phyloP scores from a whole-genome alignment of 352 stramenopile genomes.

The Globisporangium cederbergense region DNA sequence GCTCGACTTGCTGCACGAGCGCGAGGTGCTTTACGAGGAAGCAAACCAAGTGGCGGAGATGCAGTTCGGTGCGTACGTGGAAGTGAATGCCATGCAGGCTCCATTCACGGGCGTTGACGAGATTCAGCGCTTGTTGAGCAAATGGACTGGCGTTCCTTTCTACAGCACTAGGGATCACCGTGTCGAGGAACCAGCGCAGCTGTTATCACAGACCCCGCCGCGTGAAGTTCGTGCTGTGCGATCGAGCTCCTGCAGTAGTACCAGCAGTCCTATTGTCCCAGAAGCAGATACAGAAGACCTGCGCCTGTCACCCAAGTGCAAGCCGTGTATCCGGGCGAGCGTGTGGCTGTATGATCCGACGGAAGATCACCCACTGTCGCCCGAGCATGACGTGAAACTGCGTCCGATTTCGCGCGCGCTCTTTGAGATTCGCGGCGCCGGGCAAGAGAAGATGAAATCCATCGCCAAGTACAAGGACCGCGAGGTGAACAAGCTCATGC shows the following conservation, averaged over 20 bases:
- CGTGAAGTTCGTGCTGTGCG: background rate
- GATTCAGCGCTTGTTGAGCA: conserved; percentile 18
- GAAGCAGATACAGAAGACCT: background rate
- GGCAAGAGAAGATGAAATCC: conserved; percentile 51
- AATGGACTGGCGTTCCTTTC: conserved; percentile 20
- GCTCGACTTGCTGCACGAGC: conserved; percentile 32
- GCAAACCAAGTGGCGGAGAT: conserved; percentile 38
- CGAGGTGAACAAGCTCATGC: conserved; percentile 44
- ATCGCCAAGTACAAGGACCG: conserved; percentile 56
- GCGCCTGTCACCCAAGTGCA: conserved; percentile 23
- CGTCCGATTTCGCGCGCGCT: conserved; percentile 71
- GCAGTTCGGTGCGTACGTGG: conserved; percentile 58
- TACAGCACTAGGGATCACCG: conserved; percentile 17
- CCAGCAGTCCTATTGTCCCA: background rate
- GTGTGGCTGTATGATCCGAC: conserved; percentile 70
- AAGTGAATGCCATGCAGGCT: conserved; percentile 30
- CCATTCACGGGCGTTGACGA: conserved; percentile 27
- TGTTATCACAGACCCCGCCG: background rate
- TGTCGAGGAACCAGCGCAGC: conserved; percentile 5
- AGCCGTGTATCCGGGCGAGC: conserved; percentile 32
- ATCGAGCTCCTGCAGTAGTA: conserved; percentile 7
- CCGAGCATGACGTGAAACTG: conserved; percentile 55
- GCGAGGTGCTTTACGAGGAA: conserved; percentile 35
- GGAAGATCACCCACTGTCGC: conserved; percentile 30
- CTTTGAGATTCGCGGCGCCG: conserved; percentile 67